Evolutionary conservation across 176 grass and related monocot species (phyloP), one percentile per base, ranked within the genome.

Genomic region (Aegilops speltoides): DNA sequence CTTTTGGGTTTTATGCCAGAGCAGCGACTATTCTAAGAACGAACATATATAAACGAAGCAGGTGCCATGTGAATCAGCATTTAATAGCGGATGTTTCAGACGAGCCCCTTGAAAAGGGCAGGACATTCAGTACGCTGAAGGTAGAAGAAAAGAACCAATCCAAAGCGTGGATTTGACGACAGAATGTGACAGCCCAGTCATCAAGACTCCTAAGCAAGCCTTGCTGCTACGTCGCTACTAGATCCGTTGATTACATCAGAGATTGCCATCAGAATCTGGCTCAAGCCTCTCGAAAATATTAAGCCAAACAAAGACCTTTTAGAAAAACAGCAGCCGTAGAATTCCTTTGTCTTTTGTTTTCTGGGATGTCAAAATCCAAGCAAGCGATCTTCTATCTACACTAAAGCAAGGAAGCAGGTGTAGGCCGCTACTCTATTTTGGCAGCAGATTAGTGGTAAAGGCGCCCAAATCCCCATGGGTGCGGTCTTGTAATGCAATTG

Each of bases 101-200:
- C 7, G 23, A 68, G 73, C 8, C 73, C 80, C 74, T 43, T 69
- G 57, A 73, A 68, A 82, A 80, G 15, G 52, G 8, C 36, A 52
- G 48, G 23, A 2, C 41, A 28, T 15, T 8, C 16, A 2, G 50
- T 70, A 45, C 57, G 77, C 77, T 80, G 32, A 84, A 72, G 70
- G n/a, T 2, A 4, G 38, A 81, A 81, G 63, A 33, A 81, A 89
- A 89, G 63, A 78, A 89, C 29, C 77, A 16, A 32, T 84, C 87
- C 62, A 10, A 87, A 85, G 29, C 22, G 37, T 24, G 60, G 34
- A 69, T 61, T 64, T 76, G 16, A 43, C 71, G 22, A 43, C 40
- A 29, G 38, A 63, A 76, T 41, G 8, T 29, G 20, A 22, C 10
- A 22, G 29, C 46, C 28, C 4, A 34, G 67, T 48, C 59, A 67